phyloP scores from a whole-genome alignment of 2,329 filamentous ascomycete species.

The Colletotrichum cordylinicola region DNA sequence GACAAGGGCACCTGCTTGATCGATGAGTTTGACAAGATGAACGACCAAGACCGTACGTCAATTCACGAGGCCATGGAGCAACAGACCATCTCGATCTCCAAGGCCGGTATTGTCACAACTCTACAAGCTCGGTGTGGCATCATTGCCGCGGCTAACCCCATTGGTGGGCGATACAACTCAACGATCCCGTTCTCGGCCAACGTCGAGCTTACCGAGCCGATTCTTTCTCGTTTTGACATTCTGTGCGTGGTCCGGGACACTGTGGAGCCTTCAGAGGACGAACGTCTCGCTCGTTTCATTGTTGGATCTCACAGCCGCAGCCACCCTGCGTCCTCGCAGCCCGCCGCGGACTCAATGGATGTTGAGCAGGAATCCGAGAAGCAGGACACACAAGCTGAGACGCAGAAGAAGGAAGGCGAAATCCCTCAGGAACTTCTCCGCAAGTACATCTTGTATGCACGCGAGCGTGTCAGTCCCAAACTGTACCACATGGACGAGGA shows the following conservation, averaged over 20 bases:
- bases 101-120: slow-evolving; percentile 97
- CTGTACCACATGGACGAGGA: slow-evolving; percentile 98
- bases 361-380: slow-evolving; percentile 62
- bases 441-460: slow-evolving; percentile 96
- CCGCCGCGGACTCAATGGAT: slow-evolving; percentile 62
- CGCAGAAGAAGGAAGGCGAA: slow-evolving; percentile 61
- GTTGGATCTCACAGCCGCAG: slow-evolving; percentile 93
- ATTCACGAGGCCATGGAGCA: slow-evolving; percentile 99
- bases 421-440: slow-evolving; percentile 90
- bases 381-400: slow-evolving; percentile 38
- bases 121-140: slow-evolving; percentile 95
- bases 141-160: slow-evolving; percentile 95
- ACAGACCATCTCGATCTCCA: slow-evolving; percentile 98
- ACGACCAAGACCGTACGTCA: slow-evolving; percentile 95
- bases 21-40: slow-evolving; percentile 99
- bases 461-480: slow-evolving; percentile 88
- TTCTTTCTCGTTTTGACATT: slow-evolving; percentile 97
- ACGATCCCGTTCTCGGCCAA: slow-evolving; percentile 96
- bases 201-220: slow-evolving; percentile 95
- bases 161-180: slow-evolving; percentile 94
- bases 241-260: slow-evolving; percentile 95
- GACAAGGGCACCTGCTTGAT: slow-evolving; percentile 96
- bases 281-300: slow-evolving; percentile 92
- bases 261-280: slow-evolving; percentile 90
- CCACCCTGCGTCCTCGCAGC: slow-evolving; percentile 68